Conservation (phyloP, 2,329 filamentous ascomycete genomes). For the Hymenoscyphus fraxineus region DNA sequence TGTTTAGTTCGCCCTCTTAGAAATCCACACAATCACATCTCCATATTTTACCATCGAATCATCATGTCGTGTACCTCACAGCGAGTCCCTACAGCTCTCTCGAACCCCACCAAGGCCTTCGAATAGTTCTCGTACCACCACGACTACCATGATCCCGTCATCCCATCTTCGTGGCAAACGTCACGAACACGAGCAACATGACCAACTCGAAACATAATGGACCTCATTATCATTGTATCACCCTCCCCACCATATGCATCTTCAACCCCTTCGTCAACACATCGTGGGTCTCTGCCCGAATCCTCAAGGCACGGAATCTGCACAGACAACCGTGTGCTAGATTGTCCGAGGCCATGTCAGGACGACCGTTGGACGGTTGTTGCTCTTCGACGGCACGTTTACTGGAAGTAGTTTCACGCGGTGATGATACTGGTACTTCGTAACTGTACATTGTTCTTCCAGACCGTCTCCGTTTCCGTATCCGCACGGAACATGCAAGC, state of each 20-base stretch:
- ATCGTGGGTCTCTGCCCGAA: background rate
- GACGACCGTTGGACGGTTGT: background rate
- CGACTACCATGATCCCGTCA: too few species aligned
- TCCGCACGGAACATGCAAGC: background rate
- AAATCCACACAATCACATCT: background rate
- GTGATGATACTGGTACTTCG: background rate
- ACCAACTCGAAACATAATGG: slow-evolving; percentile 2
- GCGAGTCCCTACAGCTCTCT: background rate
- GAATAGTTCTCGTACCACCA: too few species aligned
- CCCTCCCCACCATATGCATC: background rate
- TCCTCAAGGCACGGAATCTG: background rate
- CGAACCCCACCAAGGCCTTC: background rate
- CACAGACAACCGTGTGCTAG: background rate
- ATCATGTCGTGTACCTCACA: too few species aligned
- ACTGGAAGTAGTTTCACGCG: background rate
- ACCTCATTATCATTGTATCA: background rate
- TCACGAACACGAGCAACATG: background rate
- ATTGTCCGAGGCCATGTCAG: background rate
- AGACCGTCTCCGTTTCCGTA: background rate
- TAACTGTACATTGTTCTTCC: background rate
- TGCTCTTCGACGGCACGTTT: background rate
- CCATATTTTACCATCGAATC: background rate
- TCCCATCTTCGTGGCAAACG: background rate
- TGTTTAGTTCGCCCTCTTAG: background rate
- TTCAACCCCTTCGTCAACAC: background rate